A percentile compares a stretch with the other conserved stretches of the same genome.
Evolutionary conservation across 495 filamentous ascomycete genomes (phyloP).

Genomic region (Penicillium mononematosum): DNA sequence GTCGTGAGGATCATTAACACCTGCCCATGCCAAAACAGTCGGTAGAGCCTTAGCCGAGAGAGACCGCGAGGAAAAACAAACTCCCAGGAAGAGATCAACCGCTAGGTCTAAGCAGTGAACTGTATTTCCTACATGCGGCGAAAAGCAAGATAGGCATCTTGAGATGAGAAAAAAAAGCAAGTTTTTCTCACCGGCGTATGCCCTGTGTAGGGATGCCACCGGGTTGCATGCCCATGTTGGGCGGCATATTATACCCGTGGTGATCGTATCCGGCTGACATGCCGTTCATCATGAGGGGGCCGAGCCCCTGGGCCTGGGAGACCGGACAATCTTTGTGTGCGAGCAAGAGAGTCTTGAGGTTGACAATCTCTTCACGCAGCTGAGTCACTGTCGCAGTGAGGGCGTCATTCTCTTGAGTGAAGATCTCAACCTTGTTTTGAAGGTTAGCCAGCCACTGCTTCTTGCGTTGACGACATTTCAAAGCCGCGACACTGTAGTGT

Average conservation of each 20-base stretch:
- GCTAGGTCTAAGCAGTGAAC: conserved; percentile 25
- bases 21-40: conserved; percentile 42
- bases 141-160: conserved; percentile 4
- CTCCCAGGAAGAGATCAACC: conserved; percentile 15
- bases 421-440: conserved; percentile 91
- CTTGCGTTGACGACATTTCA: conserved; percentile 97
- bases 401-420: conserved; percentile 84
- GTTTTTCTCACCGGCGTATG: conserved; percentile 31
- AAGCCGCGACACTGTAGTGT: conserved; percentile 80
- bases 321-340: conserved; percentile 98
- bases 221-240: conserved; percentile 42
- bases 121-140: conserved; percentile 12
- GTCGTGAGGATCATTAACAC: conserved; percentile 48
- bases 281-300: conserved; percentile 64
- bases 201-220: conserved; percentile 42
- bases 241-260: conserved; percentile 40
- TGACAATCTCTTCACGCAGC: conserved; percentile 90
- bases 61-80: conserved; percentile 17
- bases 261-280: conserved; percentile 40
- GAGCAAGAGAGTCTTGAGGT: conserved; percentile 87
- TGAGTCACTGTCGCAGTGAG: conserved; percentile 78
- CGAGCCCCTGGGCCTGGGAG: conserved; percentile 80
- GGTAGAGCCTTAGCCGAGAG: conserved; percentile 27
- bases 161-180: conserved; percentile 12
- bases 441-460: conserved; percentile 98